Evolutionary conservation across 306 rosid species (phyloP), one percentile per base, ranked within the genome.

Genomic region (Begonia fuchsioides): DNA sequence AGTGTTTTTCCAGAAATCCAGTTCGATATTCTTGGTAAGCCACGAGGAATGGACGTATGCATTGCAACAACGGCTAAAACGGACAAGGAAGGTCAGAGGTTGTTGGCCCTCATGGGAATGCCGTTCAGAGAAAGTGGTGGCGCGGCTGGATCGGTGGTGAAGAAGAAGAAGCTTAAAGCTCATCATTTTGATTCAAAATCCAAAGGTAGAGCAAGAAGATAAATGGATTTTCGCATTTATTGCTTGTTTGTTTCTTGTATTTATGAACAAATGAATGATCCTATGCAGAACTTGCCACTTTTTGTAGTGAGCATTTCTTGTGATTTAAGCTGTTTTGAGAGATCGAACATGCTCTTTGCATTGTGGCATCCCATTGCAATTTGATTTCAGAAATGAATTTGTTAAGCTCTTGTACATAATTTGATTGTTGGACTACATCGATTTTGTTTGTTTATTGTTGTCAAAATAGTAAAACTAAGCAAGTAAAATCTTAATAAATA

Each of bases 41-140:
- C 85, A n/a, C 75, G 85, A 74, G 98, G 95, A 69, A 90, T 90
- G 98, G 98, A 90, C 52, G 55, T 90, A 54, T 81, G 93, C 65
- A 88, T 88, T 38, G 10, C 43, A n/a, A 84, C 97, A 5, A 78
- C 97, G 0, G 95, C 93, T 10, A 61, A 74, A 60, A 72, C 93
- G 0, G 97, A 88, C 63, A 68, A 84, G n/a, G n/a, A n/a, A n/a
- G 95, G 72, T 15, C 83, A 70, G 20, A 73, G 17, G 49, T 83
- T 88, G 12, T 53, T 81, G 63, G 78, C 83, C 60, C 93, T 81
- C 38, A 78, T 84, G 97, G 97, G 95, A 16, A 88, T 88, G 95
- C 97, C 97, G 15, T n/a, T n/a, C n/a, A n/a, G n/a, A n/a, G n/a
- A n/a, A n/a, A n/a, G n/a, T n/a, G n/a, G n/a, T n/a, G n/a, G n/a